Conservation (phyloP, 2,329 filamentous ascomycete genomes). For the Talaromyces sp. region DNA sequence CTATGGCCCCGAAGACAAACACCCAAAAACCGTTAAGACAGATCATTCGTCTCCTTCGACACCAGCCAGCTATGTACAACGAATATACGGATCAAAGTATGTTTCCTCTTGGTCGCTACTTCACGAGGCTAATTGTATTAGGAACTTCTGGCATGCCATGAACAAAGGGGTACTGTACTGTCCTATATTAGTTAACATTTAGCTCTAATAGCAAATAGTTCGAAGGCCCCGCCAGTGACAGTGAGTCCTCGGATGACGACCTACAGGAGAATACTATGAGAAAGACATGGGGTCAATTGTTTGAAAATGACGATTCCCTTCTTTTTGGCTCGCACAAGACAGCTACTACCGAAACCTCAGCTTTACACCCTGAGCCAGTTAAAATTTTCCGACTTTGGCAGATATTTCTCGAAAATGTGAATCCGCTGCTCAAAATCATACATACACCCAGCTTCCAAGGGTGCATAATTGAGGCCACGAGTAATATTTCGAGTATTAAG, state of each 20-base stretch:
- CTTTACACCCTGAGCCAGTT: constrained; percentile 57
- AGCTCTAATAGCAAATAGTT: constrained; percentile 4
- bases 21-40: neutral
- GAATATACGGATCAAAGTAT: constrained; percentile 3
- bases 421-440: constrained; percentile 63
- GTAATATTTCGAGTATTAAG: constrained; percentile 49
- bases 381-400: constrained; percentile 56
- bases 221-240: constrained; percentile 18
- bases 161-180: constrained; percentile 4
- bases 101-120: neutral
- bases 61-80: neutral
- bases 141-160: constrained; percentile 7
- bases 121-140: neutral
- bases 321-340: constrained; percentile 46
- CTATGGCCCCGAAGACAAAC: neutral
- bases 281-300: constrained; percentile 43
- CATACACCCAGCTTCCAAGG: constrained; percentile 61
- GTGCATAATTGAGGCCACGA: constrained; percentile 59
- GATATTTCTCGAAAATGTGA: constrained; percentile 63
- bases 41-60: constrained; percentile 4
- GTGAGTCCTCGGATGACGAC: constrained; percentile 24
- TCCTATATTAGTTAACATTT: neutral
- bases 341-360: constrained; percentile 37
- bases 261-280: constrained; percentile 34
- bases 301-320: constrained; percentile 42